Evolutionary conservation across 306 rosid genomes (phyloP), one percentile per base, ranked within the genome.

Genomic region (Lathyrus aphaca): DNA sequence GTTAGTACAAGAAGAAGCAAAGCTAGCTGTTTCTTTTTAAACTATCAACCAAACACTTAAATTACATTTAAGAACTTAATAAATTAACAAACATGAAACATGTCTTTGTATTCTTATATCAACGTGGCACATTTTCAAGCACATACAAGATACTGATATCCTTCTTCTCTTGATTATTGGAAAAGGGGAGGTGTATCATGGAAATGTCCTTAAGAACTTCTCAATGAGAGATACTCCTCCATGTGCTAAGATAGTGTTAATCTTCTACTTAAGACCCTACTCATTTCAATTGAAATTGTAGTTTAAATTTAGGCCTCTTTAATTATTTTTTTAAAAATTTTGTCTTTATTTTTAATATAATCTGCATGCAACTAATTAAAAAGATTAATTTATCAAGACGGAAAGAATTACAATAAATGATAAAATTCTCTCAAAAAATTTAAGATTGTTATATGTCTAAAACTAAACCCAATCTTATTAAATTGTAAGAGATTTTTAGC

Each of bases 261-360:
- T 69, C 50, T 42, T 69, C 42, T 48, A 25, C 66, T 82, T 21
- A 59, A 72, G 75, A 70, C 82, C 86, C 86, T 70, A 66, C 78
- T 46, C 23, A 18, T 44, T 53, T 78, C 73, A 59, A 11, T 74
- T 70, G 0, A 69, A 45, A 77, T 37, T 78, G 64, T 59, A 65
- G 68, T 50, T 69, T 23, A 23, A 23, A 23, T 23, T 23, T 65
- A 27, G 38, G 35, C 6, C 9, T 21, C 9, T 11, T 11, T 23
- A 23, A 11, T 21, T 10, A 11, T 7, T 21, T 10, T 53, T 0
- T 10, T 4, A 19, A 53, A 10, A 8, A 6, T 15, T 1, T 32
- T 32, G 38, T 30, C 38, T 32, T 23, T 10, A 10, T 11, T 53
- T 21, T 11, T 4, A 21, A 51, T 10, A 21, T 53, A 10, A 32